Evolutionary conservation across 108 stramenopile species (phyloP), one percentile per base, ranked within the genome.

Genomic region (Aureococcus anophagefferens): DNA sequence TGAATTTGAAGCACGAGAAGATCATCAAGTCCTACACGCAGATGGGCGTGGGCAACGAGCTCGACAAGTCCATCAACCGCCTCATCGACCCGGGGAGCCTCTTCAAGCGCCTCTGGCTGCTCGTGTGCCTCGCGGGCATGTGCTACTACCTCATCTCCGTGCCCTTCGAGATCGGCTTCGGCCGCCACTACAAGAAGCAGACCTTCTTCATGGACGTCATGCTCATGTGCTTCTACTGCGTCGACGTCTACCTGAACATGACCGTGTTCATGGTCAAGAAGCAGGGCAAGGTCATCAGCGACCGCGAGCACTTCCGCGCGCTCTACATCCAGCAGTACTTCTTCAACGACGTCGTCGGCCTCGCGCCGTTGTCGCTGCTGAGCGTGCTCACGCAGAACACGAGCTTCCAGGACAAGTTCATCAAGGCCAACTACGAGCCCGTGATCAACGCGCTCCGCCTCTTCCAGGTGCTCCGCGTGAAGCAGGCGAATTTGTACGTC

Each of bases 21-120:
- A 86, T 80, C 30, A 81, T 72, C 33, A 70, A 72, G 35, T 84
- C 83, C 59, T 76, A 84, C 36, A 78, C 65, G 40, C 77, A 81
- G 14, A 69, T 72, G n/a, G 83, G 84, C 62, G 81, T 87, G 79
- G 73, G 71, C 13, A 73, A 71, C 16, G 82, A 83, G 67, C 46
- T 84, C 30, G 33, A 66, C 21, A 68, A 30, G 33, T 45, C 80
- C 16, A 67, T 78, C 45, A 77, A 74, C 65, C 76, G 78, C 36
- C 66, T 85, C 37, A 72, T 85, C 51, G 59, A 76, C 16, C 86
- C 86, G 28, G 72, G 74, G 21, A 69, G 40, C 51, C 64, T 30
- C 32, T 29, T 63, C 29, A 51, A 82, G 65, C 64, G 71, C 17
- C 64, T 46, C 34, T 87, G 83, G 81, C 71, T 81, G 33, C 40